A percentile compares a stretch with the other conserved stretches of the same genome.
These are phyloP conservation scores for Epichloe gansuensis DNA, from an alignment of 2,329 filamentous ascomycete genomes.

Conservation along the genomic window DNA sequence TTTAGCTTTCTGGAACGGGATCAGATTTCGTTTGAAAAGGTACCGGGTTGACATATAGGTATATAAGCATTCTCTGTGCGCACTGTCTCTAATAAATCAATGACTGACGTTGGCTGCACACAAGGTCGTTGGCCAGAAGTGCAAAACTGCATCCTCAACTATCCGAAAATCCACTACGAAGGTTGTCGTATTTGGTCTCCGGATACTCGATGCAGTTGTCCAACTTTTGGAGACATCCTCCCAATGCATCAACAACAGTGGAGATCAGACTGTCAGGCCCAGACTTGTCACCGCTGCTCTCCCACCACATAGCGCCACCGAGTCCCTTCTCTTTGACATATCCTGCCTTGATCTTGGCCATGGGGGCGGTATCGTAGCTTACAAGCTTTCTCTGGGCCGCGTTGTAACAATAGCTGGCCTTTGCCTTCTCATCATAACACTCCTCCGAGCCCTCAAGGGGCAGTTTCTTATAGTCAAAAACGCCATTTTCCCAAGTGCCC, in stretches of 20 bases:
- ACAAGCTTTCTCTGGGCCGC: slow-evolving; percentile 52
- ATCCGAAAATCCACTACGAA: slow-evolving; percentile 44
- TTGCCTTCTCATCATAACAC: slow-evolving; percentile 46
- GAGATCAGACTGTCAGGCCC: slow-evolving; percentile 56
- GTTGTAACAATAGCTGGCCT: slow-evolving; percentile 72
- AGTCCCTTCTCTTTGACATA: slow-evolving; percentile 57
- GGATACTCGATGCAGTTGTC: slow-evolving; percentile 54
- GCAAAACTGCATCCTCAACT: slow-evolving; percentile 17
- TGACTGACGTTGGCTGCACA: not conserved
- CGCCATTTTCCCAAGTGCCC: slow-evolving; percentile 73
- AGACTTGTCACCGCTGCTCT: slow-evolving; percentile 65
- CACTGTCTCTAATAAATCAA: not conserved
- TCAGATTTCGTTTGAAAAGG: too few relatives aligned
- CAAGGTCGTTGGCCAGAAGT: not conserved
- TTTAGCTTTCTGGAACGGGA: too few relatives aligned
- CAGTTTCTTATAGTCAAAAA: slow-evolving; percentile 81
- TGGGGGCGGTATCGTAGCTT: slow-evolving; percentile 61
- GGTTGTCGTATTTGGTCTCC: slow-evolving; percentile 57
- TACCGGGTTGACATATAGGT: not conserved
- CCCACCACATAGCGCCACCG: slow-evolving; percentile 97
- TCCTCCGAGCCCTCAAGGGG: slow-evolving; percentile 57
- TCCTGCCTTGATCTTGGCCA: slow-evolving; percentile 56
- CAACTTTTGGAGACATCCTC: slow-evolving; percentile 40
- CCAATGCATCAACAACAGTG: slow-evolving; percentile 48
- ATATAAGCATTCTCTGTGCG: not conserved